phyloP scores from a whole-genome alignment of 1,284 basidiomycete species.

The Cutaneotrichosporon spelunceum region DNA sequence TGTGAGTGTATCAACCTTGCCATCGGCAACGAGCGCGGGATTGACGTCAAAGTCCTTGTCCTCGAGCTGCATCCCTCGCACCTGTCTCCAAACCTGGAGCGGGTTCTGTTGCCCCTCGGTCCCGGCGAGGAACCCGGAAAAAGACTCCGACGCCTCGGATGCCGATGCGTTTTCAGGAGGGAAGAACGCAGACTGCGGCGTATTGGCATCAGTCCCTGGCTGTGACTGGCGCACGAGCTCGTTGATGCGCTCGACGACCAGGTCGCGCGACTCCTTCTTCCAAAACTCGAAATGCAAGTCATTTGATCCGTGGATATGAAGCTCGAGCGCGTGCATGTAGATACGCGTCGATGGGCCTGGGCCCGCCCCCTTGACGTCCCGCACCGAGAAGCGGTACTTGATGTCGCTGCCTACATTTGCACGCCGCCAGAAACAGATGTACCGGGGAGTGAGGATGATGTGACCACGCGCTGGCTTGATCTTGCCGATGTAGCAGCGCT shows the following conservation, averaged over 20 bases:
- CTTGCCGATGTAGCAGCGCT: constrained; percentile 45
- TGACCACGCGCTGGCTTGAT: constrained; percentile 47
- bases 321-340: constrained; percentile 55
- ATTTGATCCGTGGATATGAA: constrained; percentile 57
- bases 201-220: background rate
- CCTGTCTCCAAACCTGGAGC: constrained; percentile 2
- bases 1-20: constrained; percentile 5
- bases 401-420: constrained; percentile 42
- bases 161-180: background rate
- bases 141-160: background rate
- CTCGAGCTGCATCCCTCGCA: constrained; percentile 5
- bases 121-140: background rate
- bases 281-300: constrained; percentile 60
- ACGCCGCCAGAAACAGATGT: constrained; percentile 51
- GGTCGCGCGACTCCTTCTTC: constrained; percentile 53
- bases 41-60: constrained; percentile 14
- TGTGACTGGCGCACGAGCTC: constrained; percentile 13
- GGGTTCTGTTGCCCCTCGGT: background rate
- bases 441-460: constrained; percentile 45
- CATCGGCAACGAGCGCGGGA: constrained; percentile 12
- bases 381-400: constrained; percentile 58
- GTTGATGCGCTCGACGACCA: constrained; percentile 45
- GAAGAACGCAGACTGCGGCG: background rate
- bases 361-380: constrained; percentile 54
- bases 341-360: constrained; percentile 46